phyloP scores from a whole-genome alignment of 106 monocot genomes.

The Dendrobium catenatum region DNA sequence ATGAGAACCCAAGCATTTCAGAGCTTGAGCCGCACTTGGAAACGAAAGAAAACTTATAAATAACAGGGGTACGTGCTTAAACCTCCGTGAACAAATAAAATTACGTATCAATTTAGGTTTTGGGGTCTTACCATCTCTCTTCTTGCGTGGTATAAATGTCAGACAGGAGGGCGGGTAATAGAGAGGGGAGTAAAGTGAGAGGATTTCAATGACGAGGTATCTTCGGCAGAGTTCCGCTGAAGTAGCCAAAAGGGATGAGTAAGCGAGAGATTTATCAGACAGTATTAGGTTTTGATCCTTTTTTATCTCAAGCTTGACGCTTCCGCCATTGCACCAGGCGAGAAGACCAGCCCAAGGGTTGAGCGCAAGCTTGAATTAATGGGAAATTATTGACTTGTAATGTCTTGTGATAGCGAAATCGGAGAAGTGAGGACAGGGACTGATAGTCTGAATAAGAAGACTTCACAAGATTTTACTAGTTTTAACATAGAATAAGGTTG shows the following conservation, averaged over 20 bases:
- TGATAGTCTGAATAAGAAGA: too few relatives aligned
- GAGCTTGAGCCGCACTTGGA: conserved; percentile 39
- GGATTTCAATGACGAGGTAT: conserved; percentile 22
- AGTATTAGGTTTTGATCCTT: conserved; percentile 13
- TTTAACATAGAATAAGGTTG: too few relatives aligned
- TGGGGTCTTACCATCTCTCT: conserved; percentile 43
- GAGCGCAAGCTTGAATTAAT: background rate
- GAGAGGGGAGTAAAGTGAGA: conserved; percentile 28
- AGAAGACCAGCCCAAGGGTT: background rate
- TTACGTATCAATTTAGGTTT: background rate
- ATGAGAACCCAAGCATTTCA: conserved; percentile 73
- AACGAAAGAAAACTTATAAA: background rate
- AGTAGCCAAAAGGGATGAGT: conserved; percentile 42
- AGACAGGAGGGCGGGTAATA: conserved; percentile 33
- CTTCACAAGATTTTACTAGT: too few relatives aligned
- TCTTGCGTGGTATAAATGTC: conserved; percentile 32
- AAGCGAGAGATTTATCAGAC: conserved; percentile 36
- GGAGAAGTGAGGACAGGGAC: too few relatives aligned
- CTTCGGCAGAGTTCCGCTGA: conserved; percentile 27
- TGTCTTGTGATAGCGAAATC: too few relatives aligned
- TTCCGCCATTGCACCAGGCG: conserved; percentile 27
- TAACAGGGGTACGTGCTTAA: background rate
- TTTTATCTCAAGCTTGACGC: conserved; percentile 20
- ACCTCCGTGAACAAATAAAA: background rate
- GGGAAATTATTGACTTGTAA: too few relatives aligned